phyloP scores from a whole-genome alignment of 225 moss, liverwort and hornwort genomes.

The Anthoceros angustus region DNA sequence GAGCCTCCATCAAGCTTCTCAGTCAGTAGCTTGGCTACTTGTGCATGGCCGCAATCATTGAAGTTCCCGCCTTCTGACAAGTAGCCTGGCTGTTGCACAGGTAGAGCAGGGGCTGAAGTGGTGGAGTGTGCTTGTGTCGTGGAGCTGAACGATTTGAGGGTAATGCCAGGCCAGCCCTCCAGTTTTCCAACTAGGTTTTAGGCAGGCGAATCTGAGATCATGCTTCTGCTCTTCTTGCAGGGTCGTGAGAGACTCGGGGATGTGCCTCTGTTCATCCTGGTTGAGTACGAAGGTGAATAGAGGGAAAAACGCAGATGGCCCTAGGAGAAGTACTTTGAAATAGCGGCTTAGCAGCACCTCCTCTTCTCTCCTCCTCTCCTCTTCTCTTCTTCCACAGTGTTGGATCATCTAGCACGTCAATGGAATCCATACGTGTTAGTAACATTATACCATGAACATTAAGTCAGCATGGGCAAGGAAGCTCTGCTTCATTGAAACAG shows the following conservation, averaged over 20 bases:
- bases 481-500: no score
- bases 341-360: no score
- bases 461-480: no score
- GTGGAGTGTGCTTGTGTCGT: slow-evolving; percentile 87
- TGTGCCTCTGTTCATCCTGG: slow-evolving; percentile 62
- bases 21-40: slow-evolving; percentile 18
- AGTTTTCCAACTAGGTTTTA: background rate
- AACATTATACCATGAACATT: no score
- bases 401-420: no score
- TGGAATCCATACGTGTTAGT: no score
- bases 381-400: no score
- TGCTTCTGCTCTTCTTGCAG: slow-evolving; percentile 16
- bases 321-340: no score
- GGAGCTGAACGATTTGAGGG: slow-evolving; percentile 71
- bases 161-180: slow-evolving; percentile 8
- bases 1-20: slow-evolving; percentile 66
- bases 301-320: background rate
- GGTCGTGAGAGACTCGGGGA: slow-evolving; percentile 63
- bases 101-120: slow-evolving; percentile 50
- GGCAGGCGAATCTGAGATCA: background rate
- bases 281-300: slow-evolving; percentile 76
- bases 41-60: background rate
- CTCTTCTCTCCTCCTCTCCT: no score
- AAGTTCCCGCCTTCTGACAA: background rate
- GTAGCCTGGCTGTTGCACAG: slow-evolving; percentile 20